Conservation (phyloP, 202 grass and related monocot species). For the Schoenoplectus tabernaemontani region DNA sequence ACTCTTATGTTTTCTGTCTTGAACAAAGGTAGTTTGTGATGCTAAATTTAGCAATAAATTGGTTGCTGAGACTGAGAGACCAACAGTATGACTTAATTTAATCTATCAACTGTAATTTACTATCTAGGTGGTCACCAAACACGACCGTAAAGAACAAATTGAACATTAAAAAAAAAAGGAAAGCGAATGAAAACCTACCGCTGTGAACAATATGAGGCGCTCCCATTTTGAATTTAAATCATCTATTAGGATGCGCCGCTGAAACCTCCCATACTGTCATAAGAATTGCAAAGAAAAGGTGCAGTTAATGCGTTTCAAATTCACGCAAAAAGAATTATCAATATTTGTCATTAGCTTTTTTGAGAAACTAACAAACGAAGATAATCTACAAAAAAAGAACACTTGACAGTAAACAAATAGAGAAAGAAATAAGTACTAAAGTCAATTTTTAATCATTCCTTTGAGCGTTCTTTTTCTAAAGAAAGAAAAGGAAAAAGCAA, state of each 20-base stretch:
- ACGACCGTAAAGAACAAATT: background rate
- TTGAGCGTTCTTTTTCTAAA: too few relatives aligned
- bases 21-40: background rate
- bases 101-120: background rate
- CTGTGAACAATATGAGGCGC: slow-evolving; percentile 78
- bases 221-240: slow-evolving; percentile 97
- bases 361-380: background rate
- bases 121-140: background rate
- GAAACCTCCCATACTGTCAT: slow-evolving; percentile 77
- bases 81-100: background rate
- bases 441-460: too few relatives aligned
- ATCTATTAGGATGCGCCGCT: slow-evolving; percentile 52
- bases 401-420: background rate
- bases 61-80: background rate
- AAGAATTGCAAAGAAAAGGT: background rate
- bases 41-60: background rate
- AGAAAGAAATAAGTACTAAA: background rate
- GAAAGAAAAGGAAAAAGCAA: background rate
- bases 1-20: background rate
- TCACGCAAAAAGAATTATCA: background rate
- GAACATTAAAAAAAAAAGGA: background rate
- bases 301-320: background rate
- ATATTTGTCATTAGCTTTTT: background rate
- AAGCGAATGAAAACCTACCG: slow-evolving; percentile 31
- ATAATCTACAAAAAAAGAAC: background rate